Evolutionary conservation across 257 asterid species (phyloP), one percentile per base, ranked within the genome.

Genomic region (Gynochthodes officinalis): DNA sequence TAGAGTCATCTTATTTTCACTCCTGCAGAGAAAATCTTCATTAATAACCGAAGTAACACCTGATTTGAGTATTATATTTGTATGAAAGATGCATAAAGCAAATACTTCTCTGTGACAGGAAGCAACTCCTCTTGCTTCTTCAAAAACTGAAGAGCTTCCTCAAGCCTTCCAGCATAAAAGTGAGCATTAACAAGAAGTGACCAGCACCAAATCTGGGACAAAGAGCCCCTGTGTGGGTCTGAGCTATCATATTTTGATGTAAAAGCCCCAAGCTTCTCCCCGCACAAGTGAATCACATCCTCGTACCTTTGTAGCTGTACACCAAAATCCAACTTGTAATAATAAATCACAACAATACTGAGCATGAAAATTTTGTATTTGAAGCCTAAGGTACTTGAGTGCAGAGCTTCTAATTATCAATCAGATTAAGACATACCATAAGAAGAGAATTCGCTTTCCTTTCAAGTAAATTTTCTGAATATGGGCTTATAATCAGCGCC

Each of bases 371-470:
- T 48, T 11, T 65, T 37, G 8, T 27, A 8, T 63, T 35, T 53
- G 14, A 52, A 33, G 57, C 21, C 33, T 28, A 43, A 71, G 60
- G 48, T 18, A 18, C 55, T 42, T 25, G 19, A 28, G 48, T 39
- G 28, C 66, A 48, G 25, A 48, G 44, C 58, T 63, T 74, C 53
- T 18, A 42, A 71, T 49, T 75, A 73, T 77, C 81, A 73, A 53
- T 49, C 72, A 63, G 48, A 70, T 37, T 46, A 73, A 73, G 61
- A 70, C 88, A 71, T 78, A 94, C 99, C 98, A 78, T 79, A 76
- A 90, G 85, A 86, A 95, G 95, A 82, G 92, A 88, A 69, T 86
- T 91, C 73, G 83, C 98, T 83, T 95, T 95, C 88, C 81, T 85
- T 77, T 90, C 92, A 75, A 92, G 86, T 71, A 95, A 79, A 59